Evolutionary conservation across 1,284 basidiomycete species (phyloP), one percentile per base, ranked within the genome.

Genomic region (Papiliotrema terrestris): DNA sequence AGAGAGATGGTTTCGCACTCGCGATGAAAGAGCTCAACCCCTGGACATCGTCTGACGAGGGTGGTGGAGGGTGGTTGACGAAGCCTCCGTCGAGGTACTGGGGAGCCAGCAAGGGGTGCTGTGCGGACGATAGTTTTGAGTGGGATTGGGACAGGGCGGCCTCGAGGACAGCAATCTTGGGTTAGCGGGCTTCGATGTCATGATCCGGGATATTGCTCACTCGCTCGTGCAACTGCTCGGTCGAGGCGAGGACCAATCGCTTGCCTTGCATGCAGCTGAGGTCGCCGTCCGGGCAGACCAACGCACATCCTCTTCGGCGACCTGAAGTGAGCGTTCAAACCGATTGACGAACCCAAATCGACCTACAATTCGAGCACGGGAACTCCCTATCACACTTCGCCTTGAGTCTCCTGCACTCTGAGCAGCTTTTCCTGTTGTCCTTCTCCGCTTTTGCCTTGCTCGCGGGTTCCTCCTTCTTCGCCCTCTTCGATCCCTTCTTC

Each of bases 181-280:
- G 42, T 50, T 22, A 48, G 55, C 32, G 35, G 20, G 5, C 32
- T 17, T 15, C 6, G 20, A 50, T 26, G 20, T 26, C 19, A 11
- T n/a, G 38, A 2, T 17, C 17, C 32, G 19, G 22, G 6, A 22
- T 15, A 19, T 2, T 3, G 62, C 68, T 56, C 39, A 67, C 66
- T n/a, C 73, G 52, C 36, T 74, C 67, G 47, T 74, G 73, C 5
- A 74, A 64, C 41, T 73, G 64, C 53, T 73, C 70, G 4, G 73
- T 74, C 3, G 69, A 70, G 2, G 73, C 71, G 13, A 74, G 62
- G 4, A 74, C 73, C 11, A 74, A 57, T 29, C 73, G 62, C 47
- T 74, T 74, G 22, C 73, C 73, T 45, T 73, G 69, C 73, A 74
- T 74, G 52, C 71, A 73, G 42, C 67, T 68, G n/a, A 74, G 56